Conservation (phyloP, 345 rosid genomes). For the Eucalyptus tenuipes region DNA sequence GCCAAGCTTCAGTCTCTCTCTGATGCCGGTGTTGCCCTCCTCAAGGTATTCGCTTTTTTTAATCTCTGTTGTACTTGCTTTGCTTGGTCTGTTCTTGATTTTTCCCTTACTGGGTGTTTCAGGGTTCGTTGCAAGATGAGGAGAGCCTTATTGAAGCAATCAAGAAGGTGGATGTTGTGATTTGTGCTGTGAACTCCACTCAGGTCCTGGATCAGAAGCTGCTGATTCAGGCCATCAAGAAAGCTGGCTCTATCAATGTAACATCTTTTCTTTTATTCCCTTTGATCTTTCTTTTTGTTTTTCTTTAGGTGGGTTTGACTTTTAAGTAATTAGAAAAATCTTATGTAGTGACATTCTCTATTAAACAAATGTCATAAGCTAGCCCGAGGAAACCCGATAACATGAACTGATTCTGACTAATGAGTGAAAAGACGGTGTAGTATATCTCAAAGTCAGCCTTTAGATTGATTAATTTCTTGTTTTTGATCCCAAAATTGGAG, state of each 20-base stretch:
- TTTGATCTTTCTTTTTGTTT: neutral
- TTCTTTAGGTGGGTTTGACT: neutral
- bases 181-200: slow-evolving; percentile 60
- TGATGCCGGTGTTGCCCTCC: slow-evolving; percentile 33
- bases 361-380: neutral
- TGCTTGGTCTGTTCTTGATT: neutral
- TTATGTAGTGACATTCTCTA: neutral
- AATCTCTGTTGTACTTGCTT: neutral
- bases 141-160: slow-evolving; percentile 51
- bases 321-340: neutral
- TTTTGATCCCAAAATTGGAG: neutral
- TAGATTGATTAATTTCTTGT: neutral
- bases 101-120: neutral
- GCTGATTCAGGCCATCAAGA: slow-evolving; percentile 46
- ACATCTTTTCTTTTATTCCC: neutral
- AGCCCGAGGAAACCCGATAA: neutral
- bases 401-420: neutral
- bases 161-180: slow-evolving; percentile 65
- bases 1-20: slow-evolving; percentile 35
- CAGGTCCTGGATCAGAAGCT: slow-evolving; percentile 57
- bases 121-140: slow-evolving; percentile 78
- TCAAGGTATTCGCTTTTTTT: slow-evolving; percentile 22
- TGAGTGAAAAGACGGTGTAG: neutral
- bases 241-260: slow-evolving; percentile 47
- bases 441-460: neutral